A percentile compares a stretch with the other conserved stretches of the same genome.
These are phyloP conservation scores for Tribonema minus DNA, from an alignment of 108 stramenopile species.

Conservation along the genomic window DNA sequence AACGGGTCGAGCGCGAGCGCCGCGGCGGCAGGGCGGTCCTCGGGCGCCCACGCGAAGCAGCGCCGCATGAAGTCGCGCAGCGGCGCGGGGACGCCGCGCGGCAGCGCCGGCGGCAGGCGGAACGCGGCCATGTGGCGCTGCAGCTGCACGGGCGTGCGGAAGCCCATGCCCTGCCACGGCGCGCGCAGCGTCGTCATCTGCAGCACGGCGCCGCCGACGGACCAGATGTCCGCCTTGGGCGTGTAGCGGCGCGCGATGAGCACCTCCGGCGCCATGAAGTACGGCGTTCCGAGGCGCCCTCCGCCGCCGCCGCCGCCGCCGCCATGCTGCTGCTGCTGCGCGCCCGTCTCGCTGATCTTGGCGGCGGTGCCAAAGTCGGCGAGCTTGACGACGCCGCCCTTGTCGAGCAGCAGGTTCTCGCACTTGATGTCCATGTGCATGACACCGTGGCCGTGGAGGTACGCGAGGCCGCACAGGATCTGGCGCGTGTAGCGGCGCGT, in stretches of 20 bases:
- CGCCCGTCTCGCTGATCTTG: not conserved
- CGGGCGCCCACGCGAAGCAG: constrained; percentile 3
- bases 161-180: not conserved
- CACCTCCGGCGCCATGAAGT: constrained; percentile 41
- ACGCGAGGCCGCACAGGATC: constrained; percentile 72
- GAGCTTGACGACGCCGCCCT: constrained; percentile 61
- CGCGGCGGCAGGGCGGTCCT: constrained; percentile 5
- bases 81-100: not conserved
- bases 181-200: constrained; percentile 6
- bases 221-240: not conserved
- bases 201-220: constrained; percentile 11
- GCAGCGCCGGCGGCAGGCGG: not conserved
- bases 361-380: constrained; percentile 11
- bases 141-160: constrained; percentile 12
- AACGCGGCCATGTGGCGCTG: not conserved
- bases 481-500: constrained; percentile 45
- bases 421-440: constrained; percentile 93
- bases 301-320: too few species aligned
- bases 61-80: not conserved
- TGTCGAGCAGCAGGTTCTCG: constrained; percentile 75
- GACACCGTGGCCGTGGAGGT: constrained; percentile 77
- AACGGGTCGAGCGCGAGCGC: not conserved
- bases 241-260: constrained; percentile 37
- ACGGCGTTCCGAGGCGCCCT: not conserved
- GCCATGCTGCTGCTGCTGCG: too few species aligned